Evolutionary conservation across 495 filamentous ascomycete genomes (phyloP), one percentile per base, ranked within the genome.

Genomic region (Podospora bellae-mahoneyi): DNA sequence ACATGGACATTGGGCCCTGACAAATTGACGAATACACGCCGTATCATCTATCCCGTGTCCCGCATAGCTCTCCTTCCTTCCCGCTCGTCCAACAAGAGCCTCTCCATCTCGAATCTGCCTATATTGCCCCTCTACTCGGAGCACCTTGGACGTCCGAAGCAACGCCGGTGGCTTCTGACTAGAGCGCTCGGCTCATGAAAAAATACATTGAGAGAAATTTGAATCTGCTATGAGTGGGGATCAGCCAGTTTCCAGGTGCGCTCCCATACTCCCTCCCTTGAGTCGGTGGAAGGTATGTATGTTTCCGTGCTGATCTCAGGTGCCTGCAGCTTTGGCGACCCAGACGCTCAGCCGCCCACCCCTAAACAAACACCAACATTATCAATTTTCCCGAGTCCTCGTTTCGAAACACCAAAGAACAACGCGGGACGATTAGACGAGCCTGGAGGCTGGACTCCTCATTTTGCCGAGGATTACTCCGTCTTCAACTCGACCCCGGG

Each of bases 341-440:
- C 87, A 78, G 87, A 87, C 85, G 88, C 87, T 83, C 87, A 90
- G 82, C 90, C 91, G 76, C 89, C 89, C 65, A 92, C 91, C 66
- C 90, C 90, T 26, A 90, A 87, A 74, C 88, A 86, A 78, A 92
- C 90, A 56, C 90, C 91, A 69, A 90, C 84, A 27, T 89, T 89
- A 60, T 74, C 84, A 65, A 78, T 81, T 53, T 89, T 91, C 60
- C 86, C 86, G 71, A 87, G 83, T 71, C 81, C 84, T 53, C 79
- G 85, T 64, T 90, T 92, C 75, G 85, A 88, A 67, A 92, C 90
- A 16, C 89, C 90, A 20, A 90, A 88, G 75, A 75, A 74, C 63
- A 80, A 77, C 70, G 77, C 77, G 66, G 79, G 74, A 62, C 76
- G 75, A 53, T 84, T 83, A 66, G 83, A 84, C 72, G 80, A 84